Evolutionary conservation across 805 yeast genomes (phyloP).

Genomic region (Wickerhamiella australiensis): DNA sequence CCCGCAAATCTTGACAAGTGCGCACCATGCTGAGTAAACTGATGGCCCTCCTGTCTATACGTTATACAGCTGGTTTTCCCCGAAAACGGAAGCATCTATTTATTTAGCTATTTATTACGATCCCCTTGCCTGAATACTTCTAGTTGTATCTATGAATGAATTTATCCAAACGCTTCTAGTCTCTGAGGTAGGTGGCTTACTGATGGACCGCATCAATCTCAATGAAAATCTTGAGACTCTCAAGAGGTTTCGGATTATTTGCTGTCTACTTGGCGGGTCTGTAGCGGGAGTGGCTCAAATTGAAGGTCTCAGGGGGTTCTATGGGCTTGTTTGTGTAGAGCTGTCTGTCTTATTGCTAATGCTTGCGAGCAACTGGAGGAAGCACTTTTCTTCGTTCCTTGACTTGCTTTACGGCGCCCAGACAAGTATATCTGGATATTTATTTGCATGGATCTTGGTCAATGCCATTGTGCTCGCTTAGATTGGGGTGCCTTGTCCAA

Average conservation of each 20-base stretch:
- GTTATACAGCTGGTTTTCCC: neutral
- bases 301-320: conserved; percentile 39
- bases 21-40: conserved; percentile 19
- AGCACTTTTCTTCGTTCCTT: neutral
- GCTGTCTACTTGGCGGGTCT: conserved; percentile 40
- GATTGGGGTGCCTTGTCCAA: no score
- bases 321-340: conserved; percentile 31
- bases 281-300: conserved; percentile 45
- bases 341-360: conserved; percentile 21
- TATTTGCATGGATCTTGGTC: conserved; percentile 21
- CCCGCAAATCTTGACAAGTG: conserved; percentile 88
- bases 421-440: neutral
- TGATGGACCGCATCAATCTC: neutral
- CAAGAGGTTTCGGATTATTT: conserved; percentile 33
- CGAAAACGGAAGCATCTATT: neutral
- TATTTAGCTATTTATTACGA: neutral
- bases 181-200: neutral
- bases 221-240: conserved; percentile 13
- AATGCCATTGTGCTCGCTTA: conserved; percentile 15
- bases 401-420: neutral
- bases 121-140: no score
- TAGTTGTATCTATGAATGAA: no score
- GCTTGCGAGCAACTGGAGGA: neutral
- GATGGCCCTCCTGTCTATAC: no score
- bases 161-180: no score